These are phyloP conservation scores for Scheffersomyces illinoinensis DNA, from an alignment of 1,139 yeast genomes.

Conservation along the genomic window DNA sequence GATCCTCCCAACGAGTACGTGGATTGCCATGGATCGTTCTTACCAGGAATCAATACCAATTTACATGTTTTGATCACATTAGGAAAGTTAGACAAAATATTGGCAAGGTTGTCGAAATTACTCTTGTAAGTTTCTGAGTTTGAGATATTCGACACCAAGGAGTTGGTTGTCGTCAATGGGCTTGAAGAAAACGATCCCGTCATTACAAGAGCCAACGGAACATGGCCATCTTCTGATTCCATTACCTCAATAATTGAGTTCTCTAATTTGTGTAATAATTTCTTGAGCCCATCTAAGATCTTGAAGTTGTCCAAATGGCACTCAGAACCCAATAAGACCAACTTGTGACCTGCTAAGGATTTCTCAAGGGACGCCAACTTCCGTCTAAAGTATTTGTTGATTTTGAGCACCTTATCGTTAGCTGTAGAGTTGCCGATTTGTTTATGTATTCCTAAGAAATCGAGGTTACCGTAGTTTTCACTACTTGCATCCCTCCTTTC, in stretches of 20 bases:
- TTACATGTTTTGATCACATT: constrained; percentile 36
- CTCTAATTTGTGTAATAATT: constrained; percentile 54
- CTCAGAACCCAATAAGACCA: constrained; percentile 75
- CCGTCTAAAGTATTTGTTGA: constrained; percentile 59
- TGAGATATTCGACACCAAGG: constrained; percentile 41
- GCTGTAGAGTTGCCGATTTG: constrained; percentile 16
- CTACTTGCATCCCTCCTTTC: constrained; percentile 68
- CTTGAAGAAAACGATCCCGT: constrained; percentile 64
- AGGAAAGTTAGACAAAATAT: constrained; percentile 39
- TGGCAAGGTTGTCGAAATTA: constrained; percentile 72
- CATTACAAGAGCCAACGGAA: constrained; percentile 55
- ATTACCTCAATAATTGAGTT: constrained; percentile 33
- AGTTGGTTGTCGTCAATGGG: constrained; percentile 55
- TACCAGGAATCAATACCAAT: constrained; percentile 78
- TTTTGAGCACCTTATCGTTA: constrained; percentile 37
- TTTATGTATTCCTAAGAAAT: constrained; percentile 68
- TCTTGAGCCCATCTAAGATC: constrained; percentile 61
- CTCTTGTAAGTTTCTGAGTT: constrained; percentile 63
- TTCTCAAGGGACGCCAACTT: constrained; percentile 59
- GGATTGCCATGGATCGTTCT: constrained; percentile 92
- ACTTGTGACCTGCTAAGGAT: constrained; percentile 52
- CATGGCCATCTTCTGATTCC: constrained; percentile 31
- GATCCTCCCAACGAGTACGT: constrained; percentile 65
- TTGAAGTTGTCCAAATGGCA: constrained; percentile 56
- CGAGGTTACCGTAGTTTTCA: constrained; percentile 76